Base-by-base conservation (phyloP, 1,284 basidiomycete species). In the Athelia psychrophila region DNA sequence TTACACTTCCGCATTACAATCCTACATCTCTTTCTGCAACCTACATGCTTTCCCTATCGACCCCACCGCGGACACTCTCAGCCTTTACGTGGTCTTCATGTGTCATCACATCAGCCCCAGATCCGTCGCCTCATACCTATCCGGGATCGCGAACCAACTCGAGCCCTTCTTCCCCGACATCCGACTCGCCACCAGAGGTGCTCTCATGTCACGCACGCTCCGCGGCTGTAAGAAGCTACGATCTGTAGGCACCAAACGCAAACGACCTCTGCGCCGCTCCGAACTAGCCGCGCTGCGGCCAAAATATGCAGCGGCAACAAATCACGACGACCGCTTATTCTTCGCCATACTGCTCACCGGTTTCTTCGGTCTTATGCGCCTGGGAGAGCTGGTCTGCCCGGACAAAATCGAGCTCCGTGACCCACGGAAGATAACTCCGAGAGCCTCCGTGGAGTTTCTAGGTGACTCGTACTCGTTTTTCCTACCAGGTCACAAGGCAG, bases 261-360 rank as follows among this genome's bases (percentile, higher is more conserved):
- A 63, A 32, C 44, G 25, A 0, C 54, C 62, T 0, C 40, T 64
- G 0, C 47, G 57, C 0, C 23, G 27, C 2, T 35, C 48, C 0
- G 55, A 68, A 16, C 51, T 67, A 6, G 20, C n/a, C 20, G 38
- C 38, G 38, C n/a, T 42, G 38, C 6, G 38, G 9, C 38, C 38
- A 18, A n/a, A 6, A 9, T 42, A 42, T 16, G 20, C 15, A 2
- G 54, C 23, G 12, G 46, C 51, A 15, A 20, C 15, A 25, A n/a
- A 22, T 22, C 60, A 68, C 49, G 64, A 74, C 49, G 59, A 73
- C 52, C 13, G 40, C 0, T 62, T 73, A 0, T 73, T 74, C 56
- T 3, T 59, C 2, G 48, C 65, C 0, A 44, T 64, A 2, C 36
- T 68, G 0, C 46, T 61, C n/a, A 54, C 56, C 9, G 69, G 64